Evolutionary conservation across 352 stramenopile genomes (phyloP), one percentile per base, ranked within the genome.

Genomic region (Phytophthora sp.): DNA sequence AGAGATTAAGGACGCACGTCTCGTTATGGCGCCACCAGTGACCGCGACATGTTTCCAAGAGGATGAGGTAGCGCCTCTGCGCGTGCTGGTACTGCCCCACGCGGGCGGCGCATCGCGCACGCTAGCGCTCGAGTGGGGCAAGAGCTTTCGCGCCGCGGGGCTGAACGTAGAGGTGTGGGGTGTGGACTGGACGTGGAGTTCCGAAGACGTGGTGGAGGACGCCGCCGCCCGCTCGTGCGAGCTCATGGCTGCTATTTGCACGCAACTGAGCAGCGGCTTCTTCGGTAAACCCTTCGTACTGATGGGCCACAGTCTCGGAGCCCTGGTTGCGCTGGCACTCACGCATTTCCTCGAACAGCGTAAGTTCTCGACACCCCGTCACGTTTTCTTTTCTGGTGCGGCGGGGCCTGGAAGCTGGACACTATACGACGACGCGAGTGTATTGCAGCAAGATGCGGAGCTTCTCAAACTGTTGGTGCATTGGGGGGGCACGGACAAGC

Each of bases 251-350:
- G 76, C 70, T 12, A 69, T 88, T 41, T 75, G 74, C 46, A 58
- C 63, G 46, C 49, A 77, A 56, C 68, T 91, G 18, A 68, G 52
- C 51, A 63, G 61, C 46, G 71, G 74, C 36, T 93, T 93, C 69
- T 91, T 93, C 53, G 80, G 87, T 63, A 93, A 93, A 63, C 82
- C 75, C 0, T 93, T 87, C 57, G 80, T 87, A 31, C 50, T 93
- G 24, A 35, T 86, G 23, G 84, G 84, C 50, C 84, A 93, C 69
- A 90, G 80, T 61, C 68, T 93, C 11, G 84, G 84, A n/a, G 82
- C 84, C 33, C 60, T 90, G 21, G 67, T 77, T 38, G 79, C 79
- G 36, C 65, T 93, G 11, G 80, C 75, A 30, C 68, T 93, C 31
- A 66, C 82, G 64, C 69, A 74, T 29, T 64, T 71, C 60, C 73